phyloP scores from a whole-genome alignment of 768 basidiomycete species.

The Serendipita sp. region DNA sequence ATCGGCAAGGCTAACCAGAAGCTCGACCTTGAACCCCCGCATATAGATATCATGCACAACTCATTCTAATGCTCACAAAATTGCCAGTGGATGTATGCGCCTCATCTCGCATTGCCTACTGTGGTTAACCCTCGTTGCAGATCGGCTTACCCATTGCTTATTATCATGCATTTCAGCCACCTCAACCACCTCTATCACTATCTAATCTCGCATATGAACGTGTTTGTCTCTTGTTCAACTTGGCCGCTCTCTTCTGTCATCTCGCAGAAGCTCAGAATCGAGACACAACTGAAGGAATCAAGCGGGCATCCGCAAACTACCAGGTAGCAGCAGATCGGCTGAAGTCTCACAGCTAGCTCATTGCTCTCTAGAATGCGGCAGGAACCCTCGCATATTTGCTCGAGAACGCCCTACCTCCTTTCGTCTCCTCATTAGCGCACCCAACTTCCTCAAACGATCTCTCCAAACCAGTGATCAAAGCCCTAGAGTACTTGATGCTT shows the following conservation, averaged over 20 bases:
- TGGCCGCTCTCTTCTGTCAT: slow-evolving; percentile 74
- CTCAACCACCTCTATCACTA: slow-evolving; percentile 42
- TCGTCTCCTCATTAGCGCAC: slow-evolving; percentile 31
- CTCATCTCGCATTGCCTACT: slow-evolving; percentile 2
- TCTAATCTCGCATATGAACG: slow-evolving; percentile 72
- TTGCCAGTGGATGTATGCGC: slow-evolving; percentile 60
- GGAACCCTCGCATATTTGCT: slow-evolving; percentile 52
- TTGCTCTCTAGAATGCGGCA: slow-evolving; percentile 42
- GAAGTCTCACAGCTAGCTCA: slow-evolving; percentile 2
- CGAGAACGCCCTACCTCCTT: slow-evolving; percentile 36
- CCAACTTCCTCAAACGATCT: slow-evolving; percentile 55
- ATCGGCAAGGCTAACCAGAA: background rate
- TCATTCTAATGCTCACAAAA: slow-evolving; percentile 69
- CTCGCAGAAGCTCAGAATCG: slow-evolving; percentile 60
- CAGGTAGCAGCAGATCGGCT: slow-evolving; percentile 33
- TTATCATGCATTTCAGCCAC: slow-evolving; percentile 49
- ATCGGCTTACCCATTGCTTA: slow-evolving; percentile 62
- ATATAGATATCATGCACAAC: slow-evolving; percentile 78
- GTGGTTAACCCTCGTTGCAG: slow-evolving; percentile 22
- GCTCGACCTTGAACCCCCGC: slow-evolving; percentile 5
- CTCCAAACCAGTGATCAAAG: slow-evolving; percentile 38
- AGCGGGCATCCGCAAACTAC: slow-evolving; percentile 53
- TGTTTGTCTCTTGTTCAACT: slow-evolving; percentile 64
- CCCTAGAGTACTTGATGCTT: slow-evolving; percentile 63
- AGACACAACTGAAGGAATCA: slow-evolving; percentile 62